A percentile compares a stretch with the other conserved stretches of the same genome.
Evolutionary conservation across 495 filamentous ascomycete species (phyloP).

Genomic region (Parachaetomium inaequale): DNA sequence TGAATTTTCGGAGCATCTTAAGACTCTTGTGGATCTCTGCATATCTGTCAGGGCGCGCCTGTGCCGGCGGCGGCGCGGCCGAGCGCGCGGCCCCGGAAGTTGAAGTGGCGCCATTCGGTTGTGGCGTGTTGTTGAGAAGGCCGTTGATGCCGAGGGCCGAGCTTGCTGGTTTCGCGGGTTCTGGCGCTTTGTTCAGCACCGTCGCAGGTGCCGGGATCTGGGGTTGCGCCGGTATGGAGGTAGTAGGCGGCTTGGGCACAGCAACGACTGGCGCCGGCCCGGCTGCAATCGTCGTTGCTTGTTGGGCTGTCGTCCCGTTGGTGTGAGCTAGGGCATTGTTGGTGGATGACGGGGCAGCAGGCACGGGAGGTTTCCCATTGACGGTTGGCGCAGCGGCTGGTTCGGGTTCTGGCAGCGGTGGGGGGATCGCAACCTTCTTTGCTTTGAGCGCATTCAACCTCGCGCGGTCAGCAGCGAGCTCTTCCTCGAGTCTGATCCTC

Average conservation of each 20-base stretch:
- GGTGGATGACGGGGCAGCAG: not conserved
- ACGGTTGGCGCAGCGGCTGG: constrained; percentile 19
- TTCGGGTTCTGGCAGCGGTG: constrained; percentile 35
- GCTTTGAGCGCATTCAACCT: constrained; percentile 42
- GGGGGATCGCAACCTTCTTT: constrained; percentile 42
- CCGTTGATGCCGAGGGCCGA: constrained; percentile 3
- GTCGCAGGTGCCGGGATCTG: not conserved
- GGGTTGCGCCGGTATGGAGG: constrained; percentile 1
- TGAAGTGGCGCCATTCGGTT: constrained; percentile 15
- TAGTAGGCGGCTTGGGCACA: not conserved
- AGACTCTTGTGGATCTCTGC: constrained; percentile 66
- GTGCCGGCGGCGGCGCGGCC: not conserved
- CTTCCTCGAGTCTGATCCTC: constrained; percentile 46
- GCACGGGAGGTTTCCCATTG: constrained; percentile 3
- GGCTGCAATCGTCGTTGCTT: not conserved
- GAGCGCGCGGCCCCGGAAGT: not conserved
- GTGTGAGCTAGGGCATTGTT: constrained; percentile 3
- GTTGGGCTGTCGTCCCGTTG: constrained; percentile 17
- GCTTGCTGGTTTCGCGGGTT: not conserved
- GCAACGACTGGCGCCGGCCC: not conserved
- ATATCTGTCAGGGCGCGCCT: constrained; percentile 47
- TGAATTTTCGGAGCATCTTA: constrained; percentile 63
- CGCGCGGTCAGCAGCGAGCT: constrained; percentile 39
- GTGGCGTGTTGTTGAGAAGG: constrained; percentile 5
- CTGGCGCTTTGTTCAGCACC: not conserved